Base-by-base conservation (phyloP, 306 rosid genomes). In the Vigna hirtella region DNA sequence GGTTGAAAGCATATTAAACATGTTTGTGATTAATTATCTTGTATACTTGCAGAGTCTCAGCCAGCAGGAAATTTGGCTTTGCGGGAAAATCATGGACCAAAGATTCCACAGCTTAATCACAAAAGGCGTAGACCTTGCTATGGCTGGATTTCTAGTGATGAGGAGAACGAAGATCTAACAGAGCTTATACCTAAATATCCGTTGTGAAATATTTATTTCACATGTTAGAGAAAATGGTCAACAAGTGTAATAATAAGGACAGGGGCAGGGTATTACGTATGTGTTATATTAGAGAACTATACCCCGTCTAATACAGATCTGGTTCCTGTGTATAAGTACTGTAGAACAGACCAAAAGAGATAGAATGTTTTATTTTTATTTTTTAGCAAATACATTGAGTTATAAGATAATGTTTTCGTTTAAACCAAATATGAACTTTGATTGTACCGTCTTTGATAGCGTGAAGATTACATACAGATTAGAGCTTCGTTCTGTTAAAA, bases 111-210 rank as follows among this genome's bases (percentile, higher is more conserved):
- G 32, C 51, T 62, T 61, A 10, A 57, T 69, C 32, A 8, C 64
- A 50, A 34, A 67, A 74, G 51, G 74, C 78, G 78, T 38, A 84
- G 7, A 84, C 84, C 84, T 70, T 76, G 74, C 76, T n/a, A 70
- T 80, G 81, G 87, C 36, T 83, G 84, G 84, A 75, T 83, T 70
- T 74, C 74, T 70, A 7, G 18, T 78, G 83, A 83, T 45, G 30
- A 20, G 14, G 80, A 65, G 0, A 72, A 79, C 13, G 82, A 77
- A 45, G 78, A 83, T 34, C 47, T 70, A 48, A 45, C 63, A 62
- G 45, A 74, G 50, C 66, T 83, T 9, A 1, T 9, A 3, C 45
- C 75, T n/a, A 42, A 59, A 59, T 58, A 59, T 48, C 38, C 80
- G 52, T 7, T 58, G 56, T 49, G 63, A 56, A 36, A 49, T 65